Base-by-base conservation (phyloP, 2,329 filamentous ascomycete species). In the Didymella pinodella region DNA sequence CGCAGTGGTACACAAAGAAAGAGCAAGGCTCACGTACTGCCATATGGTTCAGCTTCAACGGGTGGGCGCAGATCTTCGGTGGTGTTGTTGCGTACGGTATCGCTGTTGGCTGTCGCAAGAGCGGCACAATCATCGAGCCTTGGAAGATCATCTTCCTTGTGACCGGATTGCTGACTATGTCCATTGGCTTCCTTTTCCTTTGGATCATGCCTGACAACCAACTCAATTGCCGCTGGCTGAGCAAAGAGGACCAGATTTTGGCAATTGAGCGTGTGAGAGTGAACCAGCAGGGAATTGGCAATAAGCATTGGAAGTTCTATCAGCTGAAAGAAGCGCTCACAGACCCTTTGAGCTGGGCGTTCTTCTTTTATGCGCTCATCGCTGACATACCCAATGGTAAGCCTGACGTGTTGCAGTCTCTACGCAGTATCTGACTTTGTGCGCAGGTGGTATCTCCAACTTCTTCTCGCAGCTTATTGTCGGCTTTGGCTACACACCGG, bases 211-310 rank as follows among this genome's bases (percentile, higher is more conserved):
- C 86, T 0, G 86, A 88, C 66, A 87, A 81, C 62, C 86, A 87
- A 63, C 72, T 88, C 46, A 87, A 88, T 50, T 84, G 84, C 16
- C 79, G 83, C 2, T 88, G 84, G 82, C 67, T 95, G 26, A 89
- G 80, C 7, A 84, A 88, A 51, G 82, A 86, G 45, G 91, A 94
- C 64, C 86, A 86, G 12, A 73, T 87, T 0, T 81, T 92, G 41
- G 89, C 88, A 0, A 80, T 93, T 26, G 90, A 92, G 63, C 83
- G 91, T 0, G 85, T 94, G 6, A 83, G 90, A 0, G 82, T 86
- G 22, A 94, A 94, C 66, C 87, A 92, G 71, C 91, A 91, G 59
- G 91, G 91, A 0, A 88, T 90, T 16, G 89, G 88, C 1, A 90
- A 86, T 61, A 87, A 87, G 63, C 83, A 90, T 61, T 90, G 89